A percentile compares a stretch with the other conserved stretches of the same genome.
Conservation (phyloP, 352 stramenopile species). For the Phytophthora pseudosyringae region DNA sequence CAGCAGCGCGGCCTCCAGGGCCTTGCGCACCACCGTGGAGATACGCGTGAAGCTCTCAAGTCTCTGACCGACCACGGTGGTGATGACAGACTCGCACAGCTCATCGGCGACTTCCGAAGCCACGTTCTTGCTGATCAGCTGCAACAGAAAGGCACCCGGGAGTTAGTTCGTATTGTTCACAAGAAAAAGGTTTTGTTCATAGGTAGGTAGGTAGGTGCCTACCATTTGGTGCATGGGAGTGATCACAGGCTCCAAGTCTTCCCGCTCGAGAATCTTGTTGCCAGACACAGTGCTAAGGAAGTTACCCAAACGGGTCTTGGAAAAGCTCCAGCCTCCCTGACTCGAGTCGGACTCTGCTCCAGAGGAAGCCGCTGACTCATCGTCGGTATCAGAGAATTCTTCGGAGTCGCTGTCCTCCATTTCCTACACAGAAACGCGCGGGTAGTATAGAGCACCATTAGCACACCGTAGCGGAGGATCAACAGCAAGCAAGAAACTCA, state of each 20-base stretch:
- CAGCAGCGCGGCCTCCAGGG: conserved; percentile 94
- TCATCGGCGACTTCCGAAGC: conserved; percentile 95
- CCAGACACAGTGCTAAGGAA: conserved; percentile 87
- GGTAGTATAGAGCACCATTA: conserved; percentile 5
- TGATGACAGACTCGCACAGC: conserved; percentile 95
- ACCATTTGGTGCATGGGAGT: conserved; percentile 94
- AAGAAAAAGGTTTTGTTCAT: not conserved
- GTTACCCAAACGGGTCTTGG: conserved; percentile 78
- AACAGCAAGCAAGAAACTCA: not conserved
- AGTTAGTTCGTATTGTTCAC: conserved; percentile 1
- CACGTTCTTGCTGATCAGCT: conserved; percentile 98
- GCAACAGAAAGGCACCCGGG: conserved; percentile 10
- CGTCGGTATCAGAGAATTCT: conserved; percentile 69
- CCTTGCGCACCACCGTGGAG: conserved; percentile 94
- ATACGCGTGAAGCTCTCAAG: conserved; percentile 94
- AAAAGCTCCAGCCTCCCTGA: conserved; percentile 78
- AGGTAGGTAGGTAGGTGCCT: conserved; percentile 3
- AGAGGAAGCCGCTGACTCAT: conserved; percentile 72
- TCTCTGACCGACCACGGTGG: conserved; percentile 94
- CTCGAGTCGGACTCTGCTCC: conserved; percentile 73
- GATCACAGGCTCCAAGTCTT: conserved; percentile 94
- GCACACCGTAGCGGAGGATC: not conserved
- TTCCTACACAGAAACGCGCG: conserved; percentile 41
- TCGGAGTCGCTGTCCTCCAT: conserved; percentile 73
- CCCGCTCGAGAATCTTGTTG: conserved; percentile 93